Evolutionary conservation across 306 rosid genomes (phyloP), one percentile per base, ranked within the genome.

Genomic region (Ormosia emarginata): DNA sequence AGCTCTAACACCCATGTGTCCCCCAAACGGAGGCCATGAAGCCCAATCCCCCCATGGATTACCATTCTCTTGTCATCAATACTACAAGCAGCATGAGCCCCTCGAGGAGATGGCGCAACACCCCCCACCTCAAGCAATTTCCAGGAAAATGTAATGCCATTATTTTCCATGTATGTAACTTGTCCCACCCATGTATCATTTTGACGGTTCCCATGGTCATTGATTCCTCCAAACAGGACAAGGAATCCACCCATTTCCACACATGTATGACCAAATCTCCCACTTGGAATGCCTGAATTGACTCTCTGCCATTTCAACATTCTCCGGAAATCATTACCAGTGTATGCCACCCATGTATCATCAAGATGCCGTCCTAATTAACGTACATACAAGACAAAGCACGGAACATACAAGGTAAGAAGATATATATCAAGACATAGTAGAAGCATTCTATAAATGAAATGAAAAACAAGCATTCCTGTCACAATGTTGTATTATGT

Each of bases 1-100:
- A 95, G 70, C 66, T 93, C 97, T 75, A 95, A 87, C 53, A 93
- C 87, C 99, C 99, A 95, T 6, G 95, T 91, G 84, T 95, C 99
- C 3, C 89, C 88, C 59, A 95, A 67, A 78, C 99, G 90, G 40
- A 89, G 75, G 46, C 97, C 99, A 4, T 67, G 57, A 49, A 79
- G 82, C 0, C 98, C 99, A 0, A 95, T 95, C 44, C 99, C 99
- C 2, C 99, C 98, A 77, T 93, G 95, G 82, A 95, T 85, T 74
- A 93, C 86, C 99, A 93, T 91, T 82, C 85, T 90, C 81, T 83
- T 86, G 56, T 84, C 70, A n/a, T 87, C 93, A n/a, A 91, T 77
- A 15, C 90, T 89, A 72, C 94, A 90, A 10, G 97, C 91, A 39
- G 90, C 98, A 79, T 91, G 99, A 79, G 99, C 99, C 15, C 98